A percentile compares a stretch with the other conserved stretches of the same genome.
These are phyloP conservation scores for Coelastrella sp. DNA, from an alignment of 139 green algal genomes.

Conservation along the genomic window DNA sequence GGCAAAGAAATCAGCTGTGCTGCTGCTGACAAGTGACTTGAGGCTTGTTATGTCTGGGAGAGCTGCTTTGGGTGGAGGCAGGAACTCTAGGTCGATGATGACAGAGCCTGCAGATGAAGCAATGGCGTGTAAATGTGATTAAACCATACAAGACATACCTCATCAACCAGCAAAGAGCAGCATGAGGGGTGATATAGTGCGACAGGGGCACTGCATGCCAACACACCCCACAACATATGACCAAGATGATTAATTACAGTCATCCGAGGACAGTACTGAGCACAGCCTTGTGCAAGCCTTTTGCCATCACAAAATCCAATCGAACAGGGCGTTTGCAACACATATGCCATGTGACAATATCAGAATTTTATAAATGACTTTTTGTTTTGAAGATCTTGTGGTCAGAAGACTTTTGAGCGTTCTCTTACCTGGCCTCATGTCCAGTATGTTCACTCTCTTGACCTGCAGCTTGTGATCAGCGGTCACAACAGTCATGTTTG, in stretches of 20 bases:
- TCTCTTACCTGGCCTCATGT: not conserved
- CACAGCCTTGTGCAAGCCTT: too few relatives aligned
- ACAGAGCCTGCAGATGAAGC: not conserved
- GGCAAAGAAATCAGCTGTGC: not conserved
- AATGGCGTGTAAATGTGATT: not conserved
- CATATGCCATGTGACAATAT: too few relatives aligned
- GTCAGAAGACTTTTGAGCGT: too few relatives aligned
- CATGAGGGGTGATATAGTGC: not conserved
- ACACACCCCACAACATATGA: too few relatives aligned
- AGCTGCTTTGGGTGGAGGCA: not conserved
- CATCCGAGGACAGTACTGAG: too few relatives aligned
- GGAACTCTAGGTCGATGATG: not conserved
- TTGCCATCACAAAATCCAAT: too few relatives aligned
- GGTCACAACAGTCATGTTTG: not conserved
- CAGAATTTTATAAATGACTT: too few relatives aligned
- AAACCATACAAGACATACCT: not conserved
- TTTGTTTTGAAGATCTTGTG: too few relatives aligned
- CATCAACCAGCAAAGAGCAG: not conserved
- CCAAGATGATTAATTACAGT: too few relatives aligned
- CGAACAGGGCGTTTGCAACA: too few relatives aligned
- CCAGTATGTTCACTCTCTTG: not conserved
- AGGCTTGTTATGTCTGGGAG: not conserved
- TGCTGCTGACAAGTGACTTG: not conserved
- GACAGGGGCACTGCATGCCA: too few relatives aligned
- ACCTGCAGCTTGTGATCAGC: not conserved